Evolutionary conservation across 148 eudicot genomes (phyloP).

Genomic region (Simmondsia chinensis): DNA sequence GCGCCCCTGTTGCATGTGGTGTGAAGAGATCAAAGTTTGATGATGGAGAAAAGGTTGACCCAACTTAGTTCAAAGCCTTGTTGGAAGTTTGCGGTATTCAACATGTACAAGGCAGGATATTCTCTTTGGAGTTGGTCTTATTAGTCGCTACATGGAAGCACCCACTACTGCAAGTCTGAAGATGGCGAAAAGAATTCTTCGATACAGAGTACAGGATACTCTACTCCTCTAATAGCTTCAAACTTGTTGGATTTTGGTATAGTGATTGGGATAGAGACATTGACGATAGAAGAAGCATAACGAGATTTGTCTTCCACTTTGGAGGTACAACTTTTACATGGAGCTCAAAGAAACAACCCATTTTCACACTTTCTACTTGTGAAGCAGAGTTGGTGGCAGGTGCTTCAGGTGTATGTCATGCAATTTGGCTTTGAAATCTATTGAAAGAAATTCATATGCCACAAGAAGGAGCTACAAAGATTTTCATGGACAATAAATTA

Average conservation of each 20-base stretch:
- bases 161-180: background rate
- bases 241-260: slow-evolving; percentile 1
- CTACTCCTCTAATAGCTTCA: background rate
- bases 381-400: slow-evolving; percentile 9
- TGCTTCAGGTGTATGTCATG: slow-evolving; percentile 1
- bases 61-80: slow-evolving; percentile 1
- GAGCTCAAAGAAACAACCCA: slow-evolving; percentile 6
- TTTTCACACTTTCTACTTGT: slow-evolving; percentile 6
- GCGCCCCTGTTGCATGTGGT: background rate
- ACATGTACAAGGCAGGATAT: slow-evolving; percentile 6
- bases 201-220: background rate
- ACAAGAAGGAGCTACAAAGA: background rate
- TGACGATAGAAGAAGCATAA: slow-evolving; percentile 5
- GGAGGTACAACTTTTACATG: background rate
- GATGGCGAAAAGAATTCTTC: slow-evolving; percentile 8
- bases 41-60: background rate
- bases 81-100: slow-evolving; percentile 6
- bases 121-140: background rate
- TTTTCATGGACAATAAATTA: background rate
- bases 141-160: slow-evolving; percentile 3
- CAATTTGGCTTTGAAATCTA: background rate
- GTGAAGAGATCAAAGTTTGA: slow-evolving; percentile 1
- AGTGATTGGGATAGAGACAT: slow-evolving; percentile 6
- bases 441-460: background rate
- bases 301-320: slow-evolving; percentile 2